phyloP scores from a whole-genome alignment of 257 asterid species.

The Eustoma russellianum region DNA sequence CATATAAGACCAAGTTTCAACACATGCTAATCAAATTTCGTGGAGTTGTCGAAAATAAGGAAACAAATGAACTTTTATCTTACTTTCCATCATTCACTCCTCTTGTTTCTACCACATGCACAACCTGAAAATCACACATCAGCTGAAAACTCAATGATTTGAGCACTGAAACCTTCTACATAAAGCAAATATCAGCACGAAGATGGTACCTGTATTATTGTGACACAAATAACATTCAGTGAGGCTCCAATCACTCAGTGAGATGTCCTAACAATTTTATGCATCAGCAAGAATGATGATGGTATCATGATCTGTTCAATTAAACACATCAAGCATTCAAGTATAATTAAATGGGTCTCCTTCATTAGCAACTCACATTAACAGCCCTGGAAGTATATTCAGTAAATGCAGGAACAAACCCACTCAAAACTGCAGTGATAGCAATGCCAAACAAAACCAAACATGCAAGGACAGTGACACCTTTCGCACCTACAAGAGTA shows the following conservation, averaged over 20 bases:
- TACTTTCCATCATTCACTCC: slow-evolving; percentile 20
- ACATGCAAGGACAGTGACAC: slow-evolving; percentile 40
- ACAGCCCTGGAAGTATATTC: slow-evolving; percentile 82
- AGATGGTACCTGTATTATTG: too few species aligned
- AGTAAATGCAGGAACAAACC: slow-evolving; percentile 63
- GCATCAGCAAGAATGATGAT: too few species aligned
- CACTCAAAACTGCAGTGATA: slow-evolving; percentile 41
- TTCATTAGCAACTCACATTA: slow-evolving; percentile 41
- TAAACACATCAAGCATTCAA: too few species aligned
- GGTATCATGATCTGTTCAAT: too few species aligned
- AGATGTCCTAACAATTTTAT: too few species aligned
- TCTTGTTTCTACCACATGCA: slow-evolving; percentile 71
- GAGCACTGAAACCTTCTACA: too few species aligned
- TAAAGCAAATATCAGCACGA: too few species aligned
- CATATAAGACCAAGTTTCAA: too few species aligned
- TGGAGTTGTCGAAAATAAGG: slow-evolving; percentile 75
- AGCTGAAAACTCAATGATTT: too few species aligned
- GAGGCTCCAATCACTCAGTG: too few species aligned
- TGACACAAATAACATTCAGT: too few species aligned
- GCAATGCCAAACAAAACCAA: slow-evolving; percentile 38
- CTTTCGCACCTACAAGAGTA: slow-evolving; percentile 46
- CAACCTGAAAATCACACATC: slow-evolving; percentile 39
- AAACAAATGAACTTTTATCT: slow-evolving; percentile 52
- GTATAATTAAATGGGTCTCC: too few species aligned
- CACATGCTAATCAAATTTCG: slow-evolving; percentile 66